phyloP scores from a whole-genome alignment of 2,329 filamentous ascomycete genomes.

The Tolypocladium tropicale region DNA sequence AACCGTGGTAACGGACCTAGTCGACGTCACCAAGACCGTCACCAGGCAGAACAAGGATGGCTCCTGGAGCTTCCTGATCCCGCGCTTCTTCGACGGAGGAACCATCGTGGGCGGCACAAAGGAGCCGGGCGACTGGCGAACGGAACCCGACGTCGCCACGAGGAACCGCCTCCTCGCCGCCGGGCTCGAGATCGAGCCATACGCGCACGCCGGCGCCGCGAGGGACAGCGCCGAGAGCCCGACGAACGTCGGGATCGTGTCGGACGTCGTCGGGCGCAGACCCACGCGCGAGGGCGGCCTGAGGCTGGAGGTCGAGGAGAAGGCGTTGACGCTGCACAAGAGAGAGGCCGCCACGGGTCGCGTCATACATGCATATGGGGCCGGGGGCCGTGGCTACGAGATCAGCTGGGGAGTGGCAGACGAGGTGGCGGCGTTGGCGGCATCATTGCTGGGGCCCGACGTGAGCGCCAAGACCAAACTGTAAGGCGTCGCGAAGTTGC shows the following conservation, averaged over 20 bases:
- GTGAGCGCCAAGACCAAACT: background rate
- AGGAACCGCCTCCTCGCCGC: constrained; percentile 34
- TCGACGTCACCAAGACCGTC: constrained; percentile 26
- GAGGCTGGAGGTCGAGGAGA: constrained; percentile 41
- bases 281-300: constrained; percentile 35
- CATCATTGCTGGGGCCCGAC: background rate
- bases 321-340: background rate
- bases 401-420: constrained; percentile 48
- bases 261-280: constrained; percentile 33
- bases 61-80: constrained; percentile 51
- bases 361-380: constrained; percentile 45
- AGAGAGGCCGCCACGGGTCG: background rate
- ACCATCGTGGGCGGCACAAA: constrained; percentile 58
- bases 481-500: too few relatives aligned
- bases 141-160: constrained; percentile 32
- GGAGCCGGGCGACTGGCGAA: constrained; percentile 36
- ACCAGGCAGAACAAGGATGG: constrained; percentile 55
- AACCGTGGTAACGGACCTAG: constrained; percentile 25
- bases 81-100: constrained; percentile 48
- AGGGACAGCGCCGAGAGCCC: constrained; percentile 7
- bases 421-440: constrained; percentile 24
- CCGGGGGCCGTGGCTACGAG: constrained; percentile 49
- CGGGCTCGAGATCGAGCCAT: constrained; percentile 17
- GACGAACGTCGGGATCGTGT: constrained; percentile 21
- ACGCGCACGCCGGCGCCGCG: constrained; percentile 6